Conservation (phyloP, 2,329 filamentous ascomycete genomes). For the Daldinia sp. region DNA sequence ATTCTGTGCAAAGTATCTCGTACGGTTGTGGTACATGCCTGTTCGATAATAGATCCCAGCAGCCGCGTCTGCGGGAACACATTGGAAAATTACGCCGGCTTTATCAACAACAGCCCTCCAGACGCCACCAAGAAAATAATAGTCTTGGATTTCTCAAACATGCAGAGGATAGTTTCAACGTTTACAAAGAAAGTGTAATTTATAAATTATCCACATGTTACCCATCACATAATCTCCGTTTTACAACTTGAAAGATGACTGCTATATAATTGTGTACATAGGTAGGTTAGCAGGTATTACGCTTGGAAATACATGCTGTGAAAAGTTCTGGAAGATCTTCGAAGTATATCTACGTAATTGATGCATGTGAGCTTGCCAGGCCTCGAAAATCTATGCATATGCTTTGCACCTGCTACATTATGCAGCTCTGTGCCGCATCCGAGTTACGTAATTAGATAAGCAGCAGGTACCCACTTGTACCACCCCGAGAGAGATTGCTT, state of each 20-base stretch:
- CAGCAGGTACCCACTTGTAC: neutral
- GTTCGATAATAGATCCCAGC: slow-evolving; percentile 2
- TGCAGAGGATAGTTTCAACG: neutral
- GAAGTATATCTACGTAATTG: slow-evolving; percentile 29
- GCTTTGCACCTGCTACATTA: slow-evolving; percentile 15
- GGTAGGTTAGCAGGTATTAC: neutral
- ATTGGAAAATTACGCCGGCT: slow-evolving; percentile 16
- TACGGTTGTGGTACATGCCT: neutral
- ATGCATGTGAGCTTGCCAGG: slow-evolving; percentile 20
- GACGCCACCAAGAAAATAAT: neutral
- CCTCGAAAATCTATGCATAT: slow-evolving; percentile 14
- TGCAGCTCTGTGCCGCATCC: neutral
- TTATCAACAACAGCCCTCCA: slow-evolving; percentile 3
- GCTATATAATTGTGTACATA: neutral
- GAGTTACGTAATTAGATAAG: slow-evolving; percentile 4
- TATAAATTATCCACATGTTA: neutral
- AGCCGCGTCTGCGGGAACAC: slow-evolving; percentile 28
- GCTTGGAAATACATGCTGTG: slow-evolving; percentile 3
- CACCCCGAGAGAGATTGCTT: neutral
- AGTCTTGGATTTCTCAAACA: neutral
- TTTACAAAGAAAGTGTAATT: neutral
- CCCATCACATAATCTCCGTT: neutral
- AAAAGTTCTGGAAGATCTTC: slow-evolving; percentile 26
- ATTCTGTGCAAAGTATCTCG: no score
- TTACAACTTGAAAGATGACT: neutral